phyloP scores from a whole-genome alignment of 2,329 filamentous ascomycete species.

The Eutypa lata region DNA sequence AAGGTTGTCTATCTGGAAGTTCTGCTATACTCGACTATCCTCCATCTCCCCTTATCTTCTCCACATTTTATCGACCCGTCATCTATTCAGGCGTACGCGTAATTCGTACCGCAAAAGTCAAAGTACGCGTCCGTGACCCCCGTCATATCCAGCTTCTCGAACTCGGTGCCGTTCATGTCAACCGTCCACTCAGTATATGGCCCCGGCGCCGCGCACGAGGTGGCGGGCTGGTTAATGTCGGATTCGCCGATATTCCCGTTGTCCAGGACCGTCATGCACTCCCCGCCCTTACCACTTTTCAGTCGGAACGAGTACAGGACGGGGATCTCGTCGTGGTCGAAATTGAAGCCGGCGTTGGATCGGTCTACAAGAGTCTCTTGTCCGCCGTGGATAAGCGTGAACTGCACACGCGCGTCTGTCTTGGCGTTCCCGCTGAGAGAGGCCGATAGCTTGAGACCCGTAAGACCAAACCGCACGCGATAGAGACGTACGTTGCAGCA shows the following conservation, averaged over 20 bases:
- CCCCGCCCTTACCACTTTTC: background rate
- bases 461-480: background rate
- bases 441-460: background rate
- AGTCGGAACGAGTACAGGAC: background rate
- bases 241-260: background rate
- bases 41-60: background rate
- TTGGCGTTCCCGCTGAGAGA: background rate
- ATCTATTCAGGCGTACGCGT: background rate
- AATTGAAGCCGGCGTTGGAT: background rate
- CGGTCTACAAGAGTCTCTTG: background rate
- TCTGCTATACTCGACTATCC: background rate
- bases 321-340: background rate
- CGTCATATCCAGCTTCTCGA: background rate
- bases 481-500: background rate
- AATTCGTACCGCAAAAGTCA: background rate
- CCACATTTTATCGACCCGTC: background rate
- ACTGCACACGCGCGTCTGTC: background rate
- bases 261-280: background rate
- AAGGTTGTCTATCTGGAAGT: no score
- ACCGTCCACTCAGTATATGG: background rate
- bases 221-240: background rate
- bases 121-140: background rate
- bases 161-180: background rate
- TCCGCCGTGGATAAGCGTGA: background rate
- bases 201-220: background rate